Percentiles rank a stretch among this genome's conserved stretches.
These are phyloP conservation scores for Diversispora eburnea DNA, from an alignment of 192 early-diverging fungal genomes.

Conservation along the genomic window DNA sequence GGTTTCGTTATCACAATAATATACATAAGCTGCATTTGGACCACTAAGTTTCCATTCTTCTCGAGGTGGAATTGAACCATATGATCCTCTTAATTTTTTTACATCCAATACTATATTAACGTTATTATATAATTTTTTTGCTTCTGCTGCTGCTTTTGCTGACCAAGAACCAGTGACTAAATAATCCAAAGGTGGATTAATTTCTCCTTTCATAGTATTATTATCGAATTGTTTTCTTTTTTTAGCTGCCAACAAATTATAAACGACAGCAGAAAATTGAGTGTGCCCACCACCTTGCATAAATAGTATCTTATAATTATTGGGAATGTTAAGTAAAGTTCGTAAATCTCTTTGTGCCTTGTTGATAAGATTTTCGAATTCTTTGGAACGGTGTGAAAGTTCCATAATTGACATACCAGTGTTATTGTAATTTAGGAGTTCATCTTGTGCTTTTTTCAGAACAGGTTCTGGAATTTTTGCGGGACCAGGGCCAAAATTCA, in stretches of 20 bases:
- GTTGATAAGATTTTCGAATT: slow-evolving; percentile 73
- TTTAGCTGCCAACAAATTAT: slow-evolving; percentile 77
- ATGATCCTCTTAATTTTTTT: slow-evolving; percentile 53
- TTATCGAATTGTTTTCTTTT: slow-evolving; percentile 34
- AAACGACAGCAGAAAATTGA: slow-evolving; percentile 86
- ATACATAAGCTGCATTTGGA: slow-evolving; percentile 80
- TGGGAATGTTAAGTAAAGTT: slow-evolving; percentile 72
- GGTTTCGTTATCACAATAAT: slow-evolving; percentile 98
- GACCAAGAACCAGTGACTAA: slow-evolving; percentile 91
- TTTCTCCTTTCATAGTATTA: slow-evolving; percentile 28
- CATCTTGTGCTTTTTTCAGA: slow-evolving; percentile 76
- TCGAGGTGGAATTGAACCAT: slow-evolving; percentile 53
- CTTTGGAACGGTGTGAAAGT: slow-evolving; percentile 87
- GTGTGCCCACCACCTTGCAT: slow-evolving; percentile 95
- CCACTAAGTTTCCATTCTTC: slow-evolving; percentile 66
- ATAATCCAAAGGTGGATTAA: slow-evolving; percentile 73
- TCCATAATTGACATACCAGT: slow-evolving; percentile 93
- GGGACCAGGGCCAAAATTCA: slow-evolving; percentile 90
- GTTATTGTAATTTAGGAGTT: slow-evolving; percentile 77
- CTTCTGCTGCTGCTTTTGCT: slow-evolving; percentile 81
- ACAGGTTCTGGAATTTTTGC: slow-evolving; percentile 82
- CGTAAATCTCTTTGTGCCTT: slow-evolving; percentile 72
- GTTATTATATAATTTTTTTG: slow-evolving; percentile 71
- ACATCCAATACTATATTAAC: slow-evolving; percentile 78
- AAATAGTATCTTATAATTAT: slow-evolving; percentile 88